These are phyloP conservation scores for Powellomyces hirtus DNA, from an alignment of 192 early-diverging fungal genomes.

Conservation along the genomic window DNA sequence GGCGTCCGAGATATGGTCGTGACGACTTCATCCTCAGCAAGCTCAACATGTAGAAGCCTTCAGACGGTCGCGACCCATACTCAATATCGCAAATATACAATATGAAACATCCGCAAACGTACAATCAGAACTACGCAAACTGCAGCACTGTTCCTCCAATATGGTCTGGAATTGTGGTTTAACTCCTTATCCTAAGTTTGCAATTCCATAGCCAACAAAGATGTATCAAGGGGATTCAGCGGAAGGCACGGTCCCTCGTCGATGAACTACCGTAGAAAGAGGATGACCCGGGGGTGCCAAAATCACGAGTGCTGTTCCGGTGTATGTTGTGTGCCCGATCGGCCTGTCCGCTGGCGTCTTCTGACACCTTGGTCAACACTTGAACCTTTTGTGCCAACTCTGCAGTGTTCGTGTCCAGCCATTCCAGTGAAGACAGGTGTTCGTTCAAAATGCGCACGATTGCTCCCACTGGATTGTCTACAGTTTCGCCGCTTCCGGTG, in stretches of 20 bases:
- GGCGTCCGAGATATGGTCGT: constrained; percentile 42
- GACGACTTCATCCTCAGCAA: constrained; percentile 49
- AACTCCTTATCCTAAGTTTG: too few relatives aligned
- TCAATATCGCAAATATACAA: too few relatives aligned
- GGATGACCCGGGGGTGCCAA: not conserved
- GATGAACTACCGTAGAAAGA: not conserved
- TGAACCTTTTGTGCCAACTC: constrained; percentile 58
- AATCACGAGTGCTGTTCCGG: not conserved
- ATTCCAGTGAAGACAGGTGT: constrained; percentile 89
- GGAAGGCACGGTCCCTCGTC: not conserved
- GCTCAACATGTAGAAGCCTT: constrained; percentile 42
- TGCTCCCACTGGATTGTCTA: constrained; percentile 59
- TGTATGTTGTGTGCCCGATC: constrained; percentile 32
- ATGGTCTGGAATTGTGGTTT: too few relatives aligned
- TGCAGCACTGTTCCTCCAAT: too few relatives aligned
- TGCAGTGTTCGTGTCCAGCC: constrained; percentile 76
- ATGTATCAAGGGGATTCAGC: not conserved
- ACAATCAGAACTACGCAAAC: too few relatives aligned
- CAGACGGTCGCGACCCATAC: too few relatives aligned
- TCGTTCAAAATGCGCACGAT: constrained; percentile 88
- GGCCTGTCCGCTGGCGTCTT: constrained; percentile 27
- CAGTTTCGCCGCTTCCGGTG: not conserved
- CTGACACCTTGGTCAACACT: constrained; percentile 42
- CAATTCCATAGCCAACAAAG: too few relatives aligned
- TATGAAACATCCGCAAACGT: too few relatives aligned